Conservation (phyloP, 2,329 filamentous ascomycete species). For the Bertia moriformis region DNA sequence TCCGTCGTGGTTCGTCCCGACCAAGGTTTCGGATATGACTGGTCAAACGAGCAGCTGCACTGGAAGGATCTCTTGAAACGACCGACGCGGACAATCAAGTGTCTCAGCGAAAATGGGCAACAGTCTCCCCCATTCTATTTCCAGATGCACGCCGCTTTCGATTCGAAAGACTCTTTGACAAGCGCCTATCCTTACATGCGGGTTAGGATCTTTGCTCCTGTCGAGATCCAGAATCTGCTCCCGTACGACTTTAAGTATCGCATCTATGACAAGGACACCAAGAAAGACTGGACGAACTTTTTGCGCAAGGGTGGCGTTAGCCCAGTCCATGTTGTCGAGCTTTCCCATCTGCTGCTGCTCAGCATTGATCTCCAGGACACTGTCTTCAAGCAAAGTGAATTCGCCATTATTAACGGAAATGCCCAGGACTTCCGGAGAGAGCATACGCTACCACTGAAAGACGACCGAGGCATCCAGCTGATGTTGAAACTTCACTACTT, state of each 20-base stretch:
- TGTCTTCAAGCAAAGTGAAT: slow-evolving; percentile 85
- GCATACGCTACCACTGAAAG: slow-evolving; percentile 64
- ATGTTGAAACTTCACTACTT: slow-evolving; percentile 82
- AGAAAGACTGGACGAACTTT: slow-evolving; percentile 98
- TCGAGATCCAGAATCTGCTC: slow-evolving; percentile 85
- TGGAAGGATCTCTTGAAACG: slow-evolving; percentile 82
- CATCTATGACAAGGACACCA: slow-evolving; percentile 96
- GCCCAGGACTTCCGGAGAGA: slow-evolving; percentile 83
- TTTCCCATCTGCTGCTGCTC: slow-evolving; percentile 81
- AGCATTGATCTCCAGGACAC: slow-evolving; percentile 97
- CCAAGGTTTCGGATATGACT: slow-evolving; percentile 89
- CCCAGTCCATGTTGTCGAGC: slow-evolving; percentile 89
- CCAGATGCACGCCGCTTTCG: slow-evolving; percentile 76
- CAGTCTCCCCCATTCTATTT: slow-evolving; percentile 88
- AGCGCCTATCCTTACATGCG: slow-evolving; percentile 89
- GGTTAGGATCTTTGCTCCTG: slow-evolving; percentile 76
- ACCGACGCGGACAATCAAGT: slow-evolving; percentile 76
- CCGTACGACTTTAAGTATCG: slow-evolving; percentile 99
- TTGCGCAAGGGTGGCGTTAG: slow-evolving; percentile 90
- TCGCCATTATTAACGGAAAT: slow-evolving; percentile 86
- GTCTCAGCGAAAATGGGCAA: slow-evolving; percentile 50
- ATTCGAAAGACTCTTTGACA: slow-evolving; percentile 66
- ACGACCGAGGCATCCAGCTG: slow-evolving; percentile 65
- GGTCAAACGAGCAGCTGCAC: slow-evolving; percentile 79
- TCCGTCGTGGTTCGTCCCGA: slow-evolving; percentile 78